Base-by-base conservation (phyloP, 1,284 basidiomycete species). In the Apiotrichum montevideense region DNA sequence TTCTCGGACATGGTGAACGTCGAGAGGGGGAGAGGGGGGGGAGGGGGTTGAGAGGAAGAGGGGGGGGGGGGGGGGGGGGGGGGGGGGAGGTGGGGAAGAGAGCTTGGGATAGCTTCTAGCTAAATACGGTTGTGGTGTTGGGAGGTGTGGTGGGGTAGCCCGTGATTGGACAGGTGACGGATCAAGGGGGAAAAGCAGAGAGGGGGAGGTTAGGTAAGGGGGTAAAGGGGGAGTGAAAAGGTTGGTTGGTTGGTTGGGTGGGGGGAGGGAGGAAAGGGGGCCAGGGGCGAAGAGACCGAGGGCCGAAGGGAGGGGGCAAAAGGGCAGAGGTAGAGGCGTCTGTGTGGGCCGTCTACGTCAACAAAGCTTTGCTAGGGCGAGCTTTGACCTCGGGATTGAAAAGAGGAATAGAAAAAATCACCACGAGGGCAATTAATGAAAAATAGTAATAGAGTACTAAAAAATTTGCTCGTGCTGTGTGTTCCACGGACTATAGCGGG, bases 1-100 rank as follows among this genome's bases (percentile, higher is more conserved):
- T 68, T 63, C 56, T 67, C 62, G 47, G 70, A 70, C 67, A 71
- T 72, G 62, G 52, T 64, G 55, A 46, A 49, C 46, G 50, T 50
- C 37, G 48, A 47, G 51, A 45, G 62, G 50, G 46, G 57, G 44
- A 49, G 40, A 50, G 51, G 52, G 46, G 42, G 44, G 46, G 54
- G 43, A 34, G 46, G 42, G 53, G 44, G 49, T 52, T 55, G 47
- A 56, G 56, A 58, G 48, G 47, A 51, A 47, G 35, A 48, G 47
- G n/a, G 46, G 42, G 50, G 44, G 47, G 52, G 51, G 46, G 46
- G 51, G 34, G 43, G 43, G 40, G 50, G 44, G n/a, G n/a, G 43
- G 45, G 46, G 51, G 51, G 44, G 45, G 50, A 39, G 42, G 42
- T 45, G 49, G 43, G 50, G 44, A 44, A 44, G 46, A 34, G 53